phyloP scores from a whole-genome alignment of 345 rosid species.

The Citrus inodora region DNA sequence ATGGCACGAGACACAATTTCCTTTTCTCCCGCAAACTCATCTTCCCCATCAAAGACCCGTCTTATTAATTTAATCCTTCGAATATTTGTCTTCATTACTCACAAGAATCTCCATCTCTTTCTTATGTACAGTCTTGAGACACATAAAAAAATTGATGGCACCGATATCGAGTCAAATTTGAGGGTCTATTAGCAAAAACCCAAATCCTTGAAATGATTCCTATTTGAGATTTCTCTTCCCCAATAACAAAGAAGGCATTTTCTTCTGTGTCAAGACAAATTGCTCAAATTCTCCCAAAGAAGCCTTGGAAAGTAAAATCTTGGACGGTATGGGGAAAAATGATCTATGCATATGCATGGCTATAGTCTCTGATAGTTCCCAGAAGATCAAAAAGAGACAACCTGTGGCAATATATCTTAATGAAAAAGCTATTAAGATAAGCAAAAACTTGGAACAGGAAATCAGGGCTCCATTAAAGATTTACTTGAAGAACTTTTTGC shows the following conservation, averaged over 20 bases:
- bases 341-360: no score
- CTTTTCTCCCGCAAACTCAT: neutral
- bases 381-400: slow-evolving; percentile 12
- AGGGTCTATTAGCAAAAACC: slow-evolving; percentile 28
- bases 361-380: neutral
- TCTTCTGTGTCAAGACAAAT: slow-evolving; percentile 20
- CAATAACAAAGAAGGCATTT: neutral
- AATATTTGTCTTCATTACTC: slow-evolving; percentile 32
- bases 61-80: slow-evolving; percentile 29
- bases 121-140: slow-evolving; percentile 3
- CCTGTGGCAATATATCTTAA: neutral
- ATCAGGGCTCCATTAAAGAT: no score
- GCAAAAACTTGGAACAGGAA: neutral
- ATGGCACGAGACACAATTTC: slow-evolving; percentile 18
- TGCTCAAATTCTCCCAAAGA: slow-evolving; percentile 33
- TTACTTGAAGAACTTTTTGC: neutral
- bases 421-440: neutral
- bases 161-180: slow-evolving; percentile 14
- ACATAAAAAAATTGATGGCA: neutral
- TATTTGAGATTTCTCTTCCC: slow-evolving; percentile 21
- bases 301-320: slow-evolving; percentile 40
- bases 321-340: slow-evolving; percentile 23
- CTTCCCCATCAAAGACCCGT: slow-evolving; percentile 13
- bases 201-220: slow-evolving; percentile 29
- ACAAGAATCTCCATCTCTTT: slow-evolving; percentile 12